Evolutionary conservation across 768 basidiomycete genomes (phyloP), one percentile per base, ranked within the genome.

Genomic region (Dacryopinax primogenitus): DNA sequence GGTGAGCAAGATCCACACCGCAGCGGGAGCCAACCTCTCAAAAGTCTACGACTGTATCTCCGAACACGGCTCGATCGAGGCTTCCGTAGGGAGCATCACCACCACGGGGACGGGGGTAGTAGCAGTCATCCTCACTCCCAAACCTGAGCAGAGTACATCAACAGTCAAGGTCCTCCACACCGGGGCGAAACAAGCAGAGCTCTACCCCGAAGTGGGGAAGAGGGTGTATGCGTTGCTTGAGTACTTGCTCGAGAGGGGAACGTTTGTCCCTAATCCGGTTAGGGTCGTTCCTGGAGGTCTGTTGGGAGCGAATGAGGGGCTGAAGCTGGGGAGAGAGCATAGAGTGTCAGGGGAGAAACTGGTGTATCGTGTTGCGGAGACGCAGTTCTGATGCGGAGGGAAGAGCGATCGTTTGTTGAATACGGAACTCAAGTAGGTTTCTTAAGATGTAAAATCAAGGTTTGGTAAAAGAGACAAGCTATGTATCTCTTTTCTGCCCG

Each of bases 31-130:
- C 3, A 67, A 67, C 23, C 64, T 67, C 23, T 65, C 67, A 11
- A 63, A 61, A 16, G 70, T 65, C 18, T 69, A 68, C 65, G 70
- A 71, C 63, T 66, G 62, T 1, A 67, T 71, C 51, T 67, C 69
- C 21, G 67, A 69, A 41, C 45, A 66, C 2, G 65, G 65, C 9
- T 63, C 63, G 1, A 63, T 69, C 26, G 67, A 68, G 62, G 35
- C 32, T 3, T 34, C 65, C 15, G 69, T 64, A 0, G 26, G 65
- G 41, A 47, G 64, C 35, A 65, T 66, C 15, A 47, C 33, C 13
- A 11, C 64, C 26, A 33, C 66, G 21, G 18, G 26, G 21, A 51
- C 63, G 3, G 35, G 58, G 3, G 28, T 61, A 1, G 39, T 64
- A 21, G 37, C 41, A 16, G 47, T 65, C 21, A 39, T 67, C 45